These are phyloP conservation scores for Daldinia bambusicola DNA, from an alignment of 495 filamentous ascomycete species.

Conservation along the genomic window DNA sequence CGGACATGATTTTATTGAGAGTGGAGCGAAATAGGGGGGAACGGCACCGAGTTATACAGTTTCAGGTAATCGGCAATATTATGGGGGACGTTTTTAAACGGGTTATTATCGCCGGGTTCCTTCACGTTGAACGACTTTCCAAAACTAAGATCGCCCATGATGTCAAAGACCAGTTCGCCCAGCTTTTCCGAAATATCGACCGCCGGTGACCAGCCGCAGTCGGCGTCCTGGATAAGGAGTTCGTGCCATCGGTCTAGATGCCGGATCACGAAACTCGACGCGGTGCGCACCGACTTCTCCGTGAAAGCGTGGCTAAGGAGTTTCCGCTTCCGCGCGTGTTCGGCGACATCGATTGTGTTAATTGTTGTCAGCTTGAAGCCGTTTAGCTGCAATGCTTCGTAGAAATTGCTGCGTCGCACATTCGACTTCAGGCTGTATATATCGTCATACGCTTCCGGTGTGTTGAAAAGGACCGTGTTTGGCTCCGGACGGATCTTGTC, in stretches of 20 bases:
- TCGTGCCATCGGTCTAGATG: constrained; percentile 51
- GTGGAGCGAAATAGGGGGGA: neutral
- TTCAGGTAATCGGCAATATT: constrained; percentile 35
- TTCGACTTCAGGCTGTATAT: constrained; percentile 51
- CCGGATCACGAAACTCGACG: constrained; percentile 33
- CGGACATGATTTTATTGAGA: neutral
- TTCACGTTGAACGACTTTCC: constrained; percentile 64
- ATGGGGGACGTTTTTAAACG: constrained; percentile 38
- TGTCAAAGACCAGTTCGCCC: constrained; percentile 44
- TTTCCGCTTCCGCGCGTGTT: constrained; percentile 46
- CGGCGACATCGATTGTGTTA: constrained; percentile 33
- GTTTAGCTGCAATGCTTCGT: constrained; percentile 33
- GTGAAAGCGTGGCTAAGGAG: constrained; percentile 41
- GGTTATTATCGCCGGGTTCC: constrained; percentile 46
- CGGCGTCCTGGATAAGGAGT: constrained; percentile 23
- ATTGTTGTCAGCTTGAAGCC: constrained; percentile 35
- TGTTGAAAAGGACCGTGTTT: constrained; percentile 45
- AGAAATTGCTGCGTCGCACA: constrained; percentile 42
- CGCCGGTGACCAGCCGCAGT: constrained; percentile 39
- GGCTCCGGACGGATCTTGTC: constrained; percentile 46
- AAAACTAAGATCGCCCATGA: constrained; percentile 62
- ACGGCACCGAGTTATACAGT: constrained; percentile 42
- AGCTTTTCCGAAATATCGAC: constrained; percentile 41
- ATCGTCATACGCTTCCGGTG: constrained; percentile 33
- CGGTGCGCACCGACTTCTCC: constrained; percentile 44